Percentiles rank a stretch among this genome's conserved stretches.
These are phyloP conservation scores for Erysimum cheiranthoides DNA, from an alignment of 345 rosid species.

Conservation along the genomic window DNA sequence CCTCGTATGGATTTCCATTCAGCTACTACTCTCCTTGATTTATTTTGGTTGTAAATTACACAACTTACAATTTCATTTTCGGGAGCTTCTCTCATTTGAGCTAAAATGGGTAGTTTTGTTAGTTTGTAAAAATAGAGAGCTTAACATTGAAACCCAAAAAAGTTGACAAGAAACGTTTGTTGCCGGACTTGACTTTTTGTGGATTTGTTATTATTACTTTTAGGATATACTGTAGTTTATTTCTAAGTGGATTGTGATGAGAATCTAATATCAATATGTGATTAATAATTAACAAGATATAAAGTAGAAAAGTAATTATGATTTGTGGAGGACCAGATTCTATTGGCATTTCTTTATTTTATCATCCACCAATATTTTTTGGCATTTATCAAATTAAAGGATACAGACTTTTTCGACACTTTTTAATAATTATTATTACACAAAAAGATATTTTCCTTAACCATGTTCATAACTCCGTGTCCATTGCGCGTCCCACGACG, in stretches of 20 bases:
- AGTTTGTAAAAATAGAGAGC: too few relatives aligned
- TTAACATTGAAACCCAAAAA: too few relatives aligned
- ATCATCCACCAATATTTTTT: background rate
- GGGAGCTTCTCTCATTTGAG: too few relatives aligned
- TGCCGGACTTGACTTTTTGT: background rate
- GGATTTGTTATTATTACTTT: background rate
- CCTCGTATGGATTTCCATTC: too few relatives aligned
- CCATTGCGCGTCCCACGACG: slow-evolving; percentile 43
- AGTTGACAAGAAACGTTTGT: background rate
- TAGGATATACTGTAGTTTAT: slow-evolving; percentile 12
- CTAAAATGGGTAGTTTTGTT: too few relatives aligned
- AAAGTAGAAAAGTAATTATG: slow-evolving; percentile 1
- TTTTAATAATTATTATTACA: background rate
- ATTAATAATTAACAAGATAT: slow-evolving; percentile 23
- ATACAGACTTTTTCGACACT: slow-evolving; percentile 9
- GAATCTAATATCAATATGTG: slow-evolving; percentile 10
- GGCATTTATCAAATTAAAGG: slow-evolving; percentile 17
- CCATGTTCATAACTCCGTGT: slow-evolving; percentile 37
- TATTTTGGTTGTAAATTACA: too few relatives aligned
- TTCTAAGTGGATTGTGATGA: background rate
- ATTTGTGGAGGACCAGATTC: slow-evolving; percentile 42
- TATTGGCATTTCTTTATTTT: background rate
- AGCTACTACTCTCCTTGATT: too few relatives aligned
- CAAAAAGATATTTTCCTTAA: background rate
- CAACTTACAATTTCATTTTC: too few relatives aligned